These are phyloP conservation scores for Neofusicoccum sp. DNA, from an alignment of 2,329 filamentous ascomycete genomes.

Conservation along the genomic window DNA sequence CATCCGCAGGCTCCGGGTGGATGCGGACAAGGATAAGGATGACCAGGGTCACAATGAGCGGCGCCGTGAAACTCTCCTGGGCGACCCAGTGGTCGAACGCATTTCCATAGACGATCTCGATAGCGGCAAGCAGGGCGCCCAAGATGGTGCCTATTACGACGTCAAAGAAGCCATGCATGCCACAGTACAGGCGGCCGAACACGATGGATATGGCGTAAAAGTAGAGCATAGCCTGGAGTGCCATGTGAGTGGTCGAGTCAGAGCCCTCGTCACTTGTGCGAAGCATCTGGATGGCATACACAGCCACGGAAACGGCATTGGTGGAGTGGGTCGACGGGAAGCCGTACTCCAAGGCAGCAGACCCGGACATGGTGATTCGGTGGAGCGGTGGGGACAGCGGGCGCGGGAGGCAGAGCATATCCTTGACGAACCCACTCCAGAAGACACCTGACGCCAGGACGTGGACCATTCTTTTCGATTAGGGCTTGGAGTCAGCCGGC, in stretches of 20 bases:
- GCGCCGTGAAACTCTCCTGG: constrained; percentile 54
- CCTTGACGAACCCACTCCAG: constrained; percentile 85
- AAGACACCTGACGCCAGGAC: constrained; percentile 67
- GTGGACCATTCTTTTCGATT: constrained; percentile 42
- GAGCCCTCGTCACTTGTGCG: constrained; percentile 62
- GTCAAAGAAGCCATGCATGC: constrained; percentile 97
- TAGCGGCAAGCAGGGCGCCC: constrained; percentile 62
- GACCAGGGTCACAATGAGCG: constrained; percentile 61
- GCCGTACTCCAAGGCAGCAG: constrained; percentile 90
- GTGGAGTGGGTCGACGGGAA: constrained; percentile 97
- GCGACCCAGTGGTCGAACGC: constrained; percentile 68
- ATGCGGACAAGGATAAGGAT: constrained; percentile 78
- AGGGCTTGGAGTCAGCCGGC: background rate
- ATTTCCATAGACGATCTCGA: constrained; percentile 56
- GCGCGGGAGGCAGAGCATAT: constrained; percentile 86
- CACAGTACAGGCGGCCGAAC: constrained; percentile 88
- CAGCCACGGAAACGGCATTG: constrained; percentile 90
- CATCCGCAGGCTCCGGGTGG: constrained; percentile 92
- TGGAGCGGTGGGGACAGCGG: constrained; percentile 89
- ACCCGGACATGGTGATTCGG: constrained; percentile 96
- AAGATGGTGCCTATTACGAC: constrained; percentile 77
- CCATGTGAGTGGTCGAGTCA: constrained; percentile 56
- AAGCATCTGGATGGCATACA: constrained; percentile 75
- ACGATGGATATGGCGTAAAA: constrained; percentile 88
- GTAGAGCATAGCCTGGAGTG: constrained; percentile 69